Percentiles rank a stretch among this genome's conserved stretches.
phyloP scores from a whole-genome alignment of 106 monocot species.

The Allium sativum region DNA sequence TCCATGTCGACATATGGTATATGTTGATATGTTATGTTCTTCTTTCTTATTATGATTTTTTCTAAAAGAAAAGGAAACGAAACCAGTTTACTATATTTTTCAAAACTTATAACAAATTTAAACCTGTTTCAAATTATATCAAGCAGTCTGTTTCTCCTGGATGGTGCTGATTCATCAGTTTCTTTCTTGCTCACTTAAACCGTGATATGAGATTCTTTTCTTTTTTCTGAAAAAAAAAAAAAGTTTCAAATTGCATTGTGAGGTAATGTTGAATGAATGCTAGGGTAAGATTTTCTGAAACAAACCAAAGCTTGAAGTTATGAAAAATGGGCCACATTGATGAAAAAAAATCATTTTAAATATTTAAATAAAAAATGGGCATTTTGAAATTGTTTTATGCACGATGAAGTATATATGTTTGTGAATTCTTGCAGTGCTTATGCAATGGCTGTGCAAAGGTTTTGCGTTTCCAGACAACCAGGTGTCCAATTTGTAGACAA shows the following conservation, averaged over 20 bases:
- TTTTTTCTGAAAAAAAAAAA: no score
- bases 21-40: neutral
- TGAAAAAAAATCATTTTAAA: neutral
- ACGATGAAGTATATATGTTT: neutral
- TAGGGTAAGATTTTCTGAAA: no score
- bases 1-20: conserved; percentile 76
- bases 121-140: neutral
- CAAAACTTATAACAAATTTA: neutral
- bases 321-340: neutral
- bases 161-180: neutral
- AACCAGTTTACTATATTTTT: neutral
- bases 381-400: neutral
- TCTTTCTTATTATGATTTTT: neutral
- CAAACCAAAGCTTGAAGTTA: neutral
- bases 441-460: conserved; percentile 56
- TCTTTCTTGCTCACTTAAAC: no score
- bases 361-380: neutral
- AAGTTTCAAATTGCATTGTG: neutral
- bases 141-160: neutral
- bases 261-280: no score
- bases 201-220: no score
- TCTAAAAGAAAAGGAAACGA: no score
- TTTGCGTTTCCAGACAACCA: conserved; percentile 42
- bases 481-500: conserved; percentile 61
- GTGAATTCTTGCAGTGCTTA: conserved; percentile 37